Evolutionary conservation across 805 yeast genomes (phyloP).

Genomic region (Tetrapisispora fleetii): DNA sequence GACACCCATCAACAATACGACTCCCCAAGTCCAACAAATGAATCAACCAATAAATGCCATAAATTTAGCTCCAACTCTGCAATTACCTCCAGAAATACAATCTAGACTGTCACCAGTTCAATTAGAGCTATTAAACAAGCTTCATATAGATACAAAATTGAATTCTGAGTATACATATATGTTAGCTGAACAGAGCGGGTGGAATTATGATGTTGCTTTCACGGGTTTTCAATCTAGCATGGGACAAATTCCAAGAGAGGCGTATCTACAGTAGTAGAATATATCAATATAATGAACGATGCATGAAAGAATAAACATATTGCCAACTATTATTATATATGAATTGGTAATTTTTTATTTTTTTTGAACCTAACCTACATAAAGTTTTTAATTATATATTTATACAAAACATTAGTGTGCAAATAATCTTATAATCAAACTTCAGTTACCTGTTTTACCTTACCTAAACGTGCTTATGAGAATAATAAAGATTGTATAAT

Average conservation of each 20-base stretch:
- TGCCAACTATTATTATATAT: too few species aligned
- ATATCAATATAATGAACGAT: background rate
- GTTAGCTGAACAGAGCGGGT: slow-evolving; percentile 80
- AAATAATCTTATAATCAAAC: too few species aligned
- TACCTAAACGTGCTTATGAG: too few species aligned
- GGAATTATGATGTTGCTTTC: slow-evolving; percentile 66
- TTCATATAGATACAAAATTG: slow-evolving; percentile 64
- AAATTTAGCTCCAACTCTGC: slow-evolving; percentile 25
- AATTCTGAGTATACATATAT: slow-evolving; percentile 71
- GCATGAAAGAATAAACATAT: background rate
- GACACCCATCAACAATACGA: slow-evolving; percentile 2
- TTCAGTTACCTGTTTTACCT: background rate
- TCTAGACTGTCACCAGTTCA: slow-evolving; percentile 44
- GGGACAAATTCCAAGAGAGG: slow-evolving; percentile 50
- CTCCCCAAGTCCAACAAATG: background rate
- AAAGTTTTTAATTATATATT: background rate
- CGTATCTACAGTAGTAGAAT: slow-evolving; percentile 30
- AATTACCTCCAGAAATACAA: slow-evolving; percentile 46
- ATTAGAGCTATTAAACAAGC: slow-evolving; percentile 51
- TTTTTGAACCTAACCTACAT: background rate
- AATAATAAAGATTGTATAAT: too few species aligned
- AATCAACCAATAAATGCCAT: background rate
- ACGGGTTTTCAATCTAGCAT: slow-evolving; percentile 61
- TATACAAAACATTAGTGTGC: background rate
- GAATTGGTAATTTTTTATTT: background rate